Conservation (phyloP, 2,329 filamentous ascomycete species). For the Cladobotryum mycophilum region DNA sequence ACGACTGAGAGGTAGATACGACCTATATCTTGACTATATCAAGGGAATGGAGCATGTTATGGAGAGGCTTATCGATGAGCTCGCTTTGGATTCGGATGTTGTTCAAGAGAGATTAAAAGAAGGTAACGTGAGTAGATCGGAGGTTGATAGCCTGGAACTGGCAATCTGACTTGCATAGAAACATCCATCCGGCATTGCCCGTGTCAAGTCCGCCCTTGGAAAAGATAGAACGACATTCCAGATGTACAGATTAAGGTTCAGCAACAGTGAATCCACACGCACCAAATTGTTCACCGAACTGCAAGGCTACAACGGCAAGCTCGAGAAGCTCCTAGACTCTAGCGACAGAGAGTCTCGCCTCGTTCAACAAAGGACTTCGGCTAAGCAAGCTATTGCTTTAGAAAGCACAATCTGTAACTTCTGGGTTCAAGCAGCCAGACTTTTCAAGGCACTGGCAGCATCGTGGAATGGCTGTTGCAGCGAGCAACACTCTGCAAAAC, state of each 20-base stretch:
- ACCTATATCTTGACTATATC: conserved; percentile 14
- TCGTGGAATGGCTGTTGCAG: conserved; percentile 20
- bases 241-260: conserved; percentile 18
- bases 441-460: conserved; percentile 17
- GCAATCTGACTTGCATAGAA: neutral
- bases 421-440: conserved; percentile 18
- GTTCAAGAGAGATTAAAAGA: conserved; percentile 13
- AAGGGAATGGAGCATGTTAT: conserved; percentile 10
- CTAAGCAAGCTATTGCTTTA: neutral
- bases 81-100: conserved; percentile 13
- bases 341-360: conserved; percentile 15
- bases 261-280: conserved; percentile 14
- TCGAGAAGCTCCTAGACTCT: conserved; percentile 16
- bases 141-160: neutral
- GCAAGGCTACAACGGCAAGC: conserved; percentile 15
- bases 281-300: conserved; percentile 18
- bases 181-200: neutral
- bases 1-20: conserved; percentile 15
- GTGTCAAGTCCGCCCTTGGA: neutral
- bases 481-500: conserved; percentile 15
- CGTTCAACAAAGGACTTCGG: conserved; percentile 1
- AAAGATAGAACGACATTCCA: conserved; percentile 13
- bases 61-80: conserved; percentile 15
- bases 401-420: conserved; percentile 19
- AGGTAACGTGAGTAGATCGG: neutral